Evolutionary conservation across 2,329 filamentous ascomycete species (phyloP).

Genomic region (Nannizziopsis barbatae): DNA sequence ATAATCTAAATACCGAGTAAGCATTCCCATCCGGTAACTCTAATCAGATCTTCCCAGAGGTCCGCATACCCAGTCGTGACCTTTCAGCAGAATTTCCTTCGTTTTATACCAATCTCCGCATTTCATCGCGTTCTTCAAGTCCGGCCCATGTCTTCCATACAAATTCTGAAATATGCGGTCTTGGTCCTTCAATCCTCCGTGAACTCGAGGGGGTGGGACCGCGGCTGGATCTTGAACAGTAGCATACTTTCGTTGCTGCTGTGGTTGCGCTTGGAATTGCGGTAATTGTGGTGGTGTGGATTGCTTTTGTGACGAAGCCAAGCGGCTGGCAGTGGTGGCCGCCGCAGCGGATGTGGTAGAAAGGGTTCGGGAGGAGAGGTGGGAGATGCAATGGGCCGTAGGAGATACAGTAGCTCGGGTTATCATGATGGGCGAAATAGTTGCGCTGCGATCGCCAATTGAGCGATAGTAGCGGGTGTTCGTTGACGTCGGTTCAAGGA

Average conservation of each 20-base stretch:
- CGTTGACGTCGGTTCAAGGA: slow-evolving; percentile 3
- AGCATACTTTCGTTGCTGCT: slow-evolving; percentile 60
- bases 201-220: slow-evolving; percentile 54
- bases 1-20: slow-evolving; percentile 57
- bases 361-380: slow-evolving; percentile 33
- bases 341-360: slow-evolving; percentile 25
- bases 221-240: slow-evolving; percentile 59
- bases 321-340: slow-evolving; percentile 22
- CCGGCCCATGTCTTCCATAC: slow-evolving; percentile 82
- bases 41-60: too few relatives aligned
- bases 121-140: slow-evolving; percentile 89
- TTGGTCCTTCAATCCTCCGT: slow-evolving; percentile 86
- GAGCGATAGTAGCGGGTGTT: slow-evolving; percentile 17
- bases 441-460: slow-evolving; percentile 24
- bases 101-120: slow-evolving; percentile 99
- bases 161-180: slow-evolving; percentile 99
- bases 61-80: slow-evolving; percentile 69
- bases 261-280: slow-evolving; percentile 15
- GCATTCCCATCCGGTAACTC: too few relatives aligned
- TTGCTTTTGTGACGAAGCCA: slow-evolving; percentile 16
- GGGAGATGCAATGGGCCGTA: slow-evolving; percentile 32
- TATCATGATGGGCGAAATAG: slow-evolving; percentile 30
- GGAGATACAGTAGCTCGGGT: slow-evolving; percentile 36
- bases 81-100: slow-evolving; percentile 94
- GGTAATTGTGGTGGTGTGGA: slow-evolving; percentile 37